Base-by-base conservation (phyloP, 192 early-diverging fungal species). In the Rhizophagus sp. region DNA sequence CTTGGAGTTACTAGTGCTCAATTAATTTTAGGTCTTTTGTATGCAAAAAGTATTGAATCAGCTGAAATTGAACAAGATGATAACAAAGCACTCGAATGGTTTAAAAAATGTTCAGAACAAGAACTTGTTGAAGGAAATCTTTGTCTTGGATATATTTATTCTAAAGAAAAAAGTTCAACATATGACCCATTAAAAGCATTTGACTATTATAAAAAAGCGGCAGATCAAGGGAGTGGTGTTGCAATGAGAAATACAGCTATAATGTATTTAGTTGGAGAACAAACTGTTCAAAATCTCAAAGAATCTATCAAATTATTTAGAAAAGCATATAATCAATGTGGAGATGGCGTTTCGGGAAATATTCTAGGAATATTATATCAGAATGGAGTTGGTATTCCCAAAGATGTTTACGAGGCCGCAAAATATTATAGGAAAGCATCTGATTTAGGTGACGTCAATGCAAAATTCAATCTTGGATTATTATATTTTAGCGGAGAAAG, bases 191-290 rank as follows among this genome's bases (percentile, higher is more conserved):
- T 4, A 57, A 81, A 85, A 63, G 94, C 94, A 33, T 88, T 96
- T 75, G 71, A 82, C 71, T 89, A 87, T 88, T 91, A 91, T 50
- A 82, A 68, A 17, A 86, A 84, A 49, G 89, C 90, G 1, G 87
- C 87, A 11, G 88, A 87, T 19, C 85, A 91, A 67, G 87, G 87
- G 9, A 86, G 89, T 72, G 85, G 88, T 11, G 87, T 87, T n/a
- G 89, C 89, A 24, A 85, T 88, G 34, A 87, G 86, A 64, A 89
- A 87, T 33, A 79, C 90, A 50, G 90, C 89, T 0, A 90, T 88
- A 66, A 90, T 89, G 62, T 89, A 89, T 73, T 85, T 85, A 33
- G 87, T 90, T 66, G 90, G 90, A 24, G 88, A 90, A 73, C 87
- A 89, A 50, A 88, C 88, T 2, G 73, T 73, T 39, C 82, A 82